These are phyloP conservation scores for Pythium graminicola DNA, from an alignment of 352 stramenopile genomes.

Conservation along the genomic window DNA sequence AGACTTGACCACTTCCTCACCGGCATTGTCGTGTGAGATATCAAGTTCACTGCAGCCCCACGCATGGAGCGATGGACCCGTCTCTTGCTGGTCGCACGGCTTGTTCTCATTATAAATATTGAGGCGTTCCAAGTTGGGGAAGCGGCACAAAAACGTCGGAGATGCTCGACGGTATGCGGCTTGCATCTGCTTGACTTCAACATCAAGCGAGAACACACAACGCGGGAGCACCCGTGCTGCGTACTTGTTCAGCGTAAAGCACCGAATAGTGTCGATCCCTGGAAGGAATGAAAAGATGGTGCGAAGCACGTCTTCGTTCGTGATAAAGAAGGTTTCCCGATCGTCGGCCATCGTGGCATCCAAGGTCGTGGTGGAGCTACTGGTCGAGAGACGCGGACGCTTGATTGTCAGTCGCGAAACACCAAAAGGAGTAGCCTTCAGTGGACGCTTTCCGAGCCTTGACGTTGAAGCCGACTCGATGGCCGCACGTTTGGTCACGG, in stretches of 20 bases:
- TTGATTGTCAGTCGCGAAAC: conserved; percentile 60
- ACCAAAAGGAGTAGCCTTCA: conserved; percentile 39
- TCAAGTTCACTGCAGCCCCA: conserved; percentile 76
- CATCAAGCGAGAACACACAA: conserved; percentile 50
- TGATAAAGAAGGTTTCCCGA: conserved; percentile 45
- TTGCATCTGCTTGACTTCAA: conserved; percentile 49
- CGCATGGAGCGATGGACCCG: conserved; percentile 49
- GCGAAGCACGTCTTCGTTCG: conserved; percentile 64
- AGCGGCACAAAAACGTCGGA: conserved; percentile 42
- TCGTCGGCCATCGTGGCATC: conserved; percentile 4
- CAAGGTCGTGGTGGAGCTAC: not conserved
- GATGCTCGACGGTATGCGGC: conserved; percentile 32
- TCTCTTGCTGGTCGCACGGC: conserved; percentile 46
- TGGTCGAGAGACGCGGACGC: conserved; percentile 25
- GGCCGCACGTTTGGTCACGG: conserved; percentile 42
- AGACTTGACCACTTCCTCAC: conserved; percentile 57
- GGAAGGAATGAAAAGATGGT: conserved; percentile 64
- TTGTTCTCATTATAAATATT: conserved; percentile 57
- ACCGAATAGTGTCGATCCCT: conserved; percentile 55
- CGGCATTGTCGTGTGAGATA: conserved; percentile 68
- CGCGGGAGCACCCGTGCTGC: conserved; percentile 44
- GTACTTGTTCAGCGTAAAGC: conserved; percentile 59
- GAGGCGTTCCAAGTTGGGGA: conserved; percentile 50
- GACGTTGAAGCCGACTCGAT: conserved; percentile 22
- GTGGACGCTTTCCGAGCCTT: conserved; percentile 50